Base-by-base conservation (phyloP, 2,329 filamentous ascomycete species). In the Scytalidium sp. region DNA sequence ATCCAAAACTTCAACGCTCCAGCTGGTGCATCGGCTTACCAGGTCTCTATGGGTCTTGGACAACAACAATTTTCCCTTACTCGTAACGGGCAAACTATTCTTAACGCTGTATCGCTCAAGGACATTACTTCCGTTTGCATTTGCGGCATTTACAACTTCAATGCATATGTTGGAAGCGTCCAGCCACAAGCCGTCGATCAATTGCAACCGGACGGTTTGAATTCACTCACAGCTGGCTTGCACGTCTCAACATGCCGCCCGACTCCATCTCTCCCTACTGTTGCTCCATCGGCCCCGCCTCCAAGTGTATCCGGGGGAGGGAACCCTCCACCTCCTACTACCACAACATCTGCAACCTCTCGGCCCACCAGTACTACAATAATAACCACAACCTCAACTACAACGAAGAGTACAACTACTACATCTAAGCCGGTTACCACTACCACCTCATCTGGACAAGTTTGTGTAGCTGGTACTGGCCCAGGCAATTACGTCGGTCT, bases 401-500 rank as follows among this genome's bases (percentile, higher is more conserved):
- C 15, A 23, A 43, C 39, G 22, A 25, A 40, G 41, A 51, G 42
- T 41, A 48, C 51, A 11, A 49, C 50, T 3, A 39, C 55, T 8
- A 51, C 45, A 27, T 27, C 41, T 19, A 47, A 48, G 25, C 25
- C 25, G 25, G 11, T 36, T n/a, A n/a, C 32, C 32, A 15, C 17
- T 20, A 20, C 13, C 39, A 25, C 46, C 23, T 13, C 17, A 19
- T 32, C 40, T 8, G 45, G 45, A 17, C 27, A 27, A 8, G 48
- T 56, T 1, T 63, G 59, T 27, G 56, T 55, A 17, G 50, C 53
- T 10, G 60, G 60, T 11, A 52, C 52, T 11, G 61, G 65, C 8
- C 60, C 63, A 8, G 55, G 64, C 9, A 69, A 71, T 52, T 69
- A 68, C 40, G 41, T 49, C 4, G 70, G 68, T 2, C 65, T 72